Evolutionary conservation across 768 basidiomycete species (phyloP).

Genomic region (Termitomyces sp.): DNA sequence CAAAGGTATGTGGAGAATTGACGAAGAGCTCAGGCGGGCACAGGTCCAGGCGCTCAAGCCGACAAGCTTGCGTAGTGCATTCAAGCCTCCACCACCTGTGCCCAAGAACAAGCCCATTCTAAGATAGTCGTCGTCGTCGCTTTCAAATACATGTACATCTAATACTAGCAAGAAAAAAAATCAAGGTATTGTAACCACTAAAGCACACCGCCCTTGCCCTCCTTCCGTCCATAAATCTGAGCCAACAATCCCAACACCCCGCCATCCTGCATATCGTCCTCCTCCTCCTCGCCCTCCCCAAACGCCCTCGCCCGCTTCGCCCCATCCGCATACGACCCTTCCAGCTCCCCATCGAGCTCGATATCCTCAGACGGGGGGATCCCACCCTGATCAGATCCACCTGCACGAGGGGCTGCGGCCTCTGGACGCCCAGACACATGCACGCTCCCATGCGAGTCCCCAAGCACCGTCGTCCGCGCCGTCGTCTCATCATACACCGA

Average conservation of each 20-base stretch:
- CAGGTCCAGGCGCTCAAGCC: conserved; percentile 34
- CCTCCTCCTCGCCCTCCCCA: conserved; percentile 46
- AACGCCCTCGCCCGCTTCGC: conserved; percentile 34
- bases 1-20: conserved; percentile 82
- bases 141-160: background rate
- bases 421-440: background rate
- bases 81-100: conserved; percentile 9
- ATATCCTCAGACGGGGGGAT: conserved; percentile 38
- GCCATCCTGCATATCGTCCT: conserved; percentile 70
- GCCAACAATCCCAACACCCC: conserved; percentile 83
- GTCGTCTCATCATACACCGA: conserved; percentile 48
- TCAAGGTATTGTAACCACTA: conserved; percentile 7
- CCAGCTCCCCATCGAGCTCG: conserved; percentile 48
- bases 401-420: background rate
- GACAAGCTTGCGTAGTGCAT: conserved; percentile 18
- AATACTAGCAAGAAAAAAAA: background rate
- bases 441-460: conserved; percentile 67
- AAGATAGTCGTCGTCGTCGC: conserved; percentile 14
- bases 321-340: conserved; percentile 75
- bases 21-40: conserved; percentile 70
- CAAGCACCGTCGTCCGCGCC: conserved; percentile 68
- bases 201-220: conserved; percentile 44
- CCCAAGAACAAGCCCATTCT: conserved; percentile 22
- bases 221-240: conserved; percentile 73
- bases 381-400: conserved; percentile 14